Conservation (phyloP, 768 basidiomycete species). For the Sporobolomyces roseus region DNA sequence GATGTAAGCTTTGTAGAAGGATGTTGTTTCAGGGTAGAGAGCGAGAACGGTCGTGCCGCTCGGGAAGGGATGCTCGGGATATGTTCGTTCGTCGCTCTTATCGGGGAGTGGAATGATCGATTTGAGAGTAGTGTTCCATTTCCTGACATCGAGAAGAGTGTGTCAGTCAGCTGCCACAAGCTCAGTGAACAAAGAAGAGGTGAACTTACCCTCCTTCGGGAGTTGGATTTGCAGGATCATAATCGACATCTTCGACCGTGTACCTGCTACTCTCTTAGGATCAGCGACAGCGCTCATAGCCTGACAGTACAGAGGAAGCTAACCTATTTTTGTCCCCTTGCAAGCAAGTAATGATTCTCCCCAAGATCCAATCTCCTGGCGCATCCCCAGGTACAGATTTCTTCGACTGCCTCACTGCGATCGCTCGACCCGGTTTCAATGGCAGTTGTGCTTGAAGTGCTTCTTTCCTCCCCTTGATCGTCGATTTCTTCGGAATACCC, state of each 20-base stretch:
- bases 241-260: slow-evolving; percentile 51
- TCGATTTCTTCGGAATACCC: slow-evolving; percentile 35
- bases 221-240: slow-evolving; percentile 37
- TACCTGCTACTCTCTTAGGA: slow-evolving; percentile 43
- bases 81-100: slow-evolving; percentile 44
- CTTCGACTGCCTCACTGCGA: slow-evolving; percentile 48
- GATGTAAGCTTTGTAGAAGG: slow-evolving; percentile 51
- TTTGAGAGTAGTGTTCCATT: slow-evolving; percentile 50
- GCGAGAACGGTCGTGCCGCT: slow-evolving; percentile 48
- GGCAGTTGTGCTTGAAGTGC: slow-evolving; percentile 48
- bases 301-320: not conserved
- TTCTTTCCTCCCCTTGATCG: slow-evolving; percentile 44
- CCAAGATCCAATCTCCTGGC: slow-evolving; percentile 51
- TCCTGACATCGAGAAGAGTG: slow-evolving; percentile 33
- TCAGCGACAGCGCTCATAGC: no score
- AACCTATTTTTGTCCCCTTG: slow-evolving; percentile 48
- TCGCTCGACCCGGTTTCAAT: slow-evolving; percentile 48
- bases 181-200: not conserved
- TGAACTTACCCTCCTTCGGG: slow-evolving; percentile 29
- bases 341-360: slow-evolving; percentile 47
- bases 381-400: slow-evolving; percentile 8
- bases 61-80: slow-evolving; percentile 49
- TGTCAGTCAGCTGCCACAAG: not conserved
- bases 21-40: slow-evolving; percentile 53
- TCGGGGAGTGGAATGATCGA: slow-evolving; percentile 52